Evolutionary conservation across 2,329 filamentous ascomycete genomes (phyloP), one percentile per base, ranked within the genome.

Genomic region (Trichoderma sp.): DNA sequence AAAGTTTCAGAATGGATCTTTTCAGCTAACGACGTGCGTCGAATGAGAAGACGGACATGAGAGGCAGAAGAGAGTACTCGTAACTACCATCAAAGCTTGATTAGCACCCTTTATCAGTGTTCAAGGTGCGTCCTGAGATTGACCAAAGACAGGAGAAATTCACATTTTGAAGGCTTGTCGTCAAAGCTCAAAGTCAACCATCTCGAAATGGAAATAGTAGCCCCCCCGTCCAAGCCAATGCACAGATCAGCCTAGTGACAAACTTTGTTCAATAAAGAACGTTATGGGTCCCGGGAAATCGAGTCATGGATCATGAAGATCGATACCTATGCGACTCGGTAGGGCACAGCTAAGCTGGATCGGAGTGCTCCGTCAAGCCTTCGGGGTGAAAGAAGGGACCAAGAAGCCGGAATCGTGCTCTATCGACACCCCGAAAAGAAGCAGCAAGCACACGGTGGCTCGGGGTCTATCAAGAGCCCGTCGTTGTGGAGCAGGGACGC

Each of bases 251-350:
- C 23, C 26, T 68, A 59, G 65, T 20, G 65, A 30, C 34, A 67
- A 68, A 59, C 65, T 68, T 59, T 68, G 65, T 59, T 59, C 23
- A 43, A 15, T 8, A 43, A 3, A 20, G 3, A 6, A 43, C 39
- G 39, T 43, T 43, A 20, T 13, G 34, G 65, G 65, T 32, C 34
- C 13, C 34, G 32, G 15, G 55, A 30, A 15, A 59, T 43, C 53
- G 65, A 68, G 53, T 68, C 65, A 68, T 68, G 34, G 65, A n/a
- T 58, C 53, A 30, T 30, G 32, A 39, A 59, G 50, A 68, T 47
- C 65, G 53, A 20, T 5, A 20, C n/a, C 15, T 26, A 43, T 17
- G 11, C 53, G 32, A 59, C 20, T 68, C 53, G 53, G 13, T 43
- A 43, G 36, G 61, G 23, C 36, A 26, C 1, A 50, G 47, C 47